Evolutionary conservation across 2,329 filamentous ascomycete genomes (phyloP).

Genomic region (Pyricularia grisea): DNA sequence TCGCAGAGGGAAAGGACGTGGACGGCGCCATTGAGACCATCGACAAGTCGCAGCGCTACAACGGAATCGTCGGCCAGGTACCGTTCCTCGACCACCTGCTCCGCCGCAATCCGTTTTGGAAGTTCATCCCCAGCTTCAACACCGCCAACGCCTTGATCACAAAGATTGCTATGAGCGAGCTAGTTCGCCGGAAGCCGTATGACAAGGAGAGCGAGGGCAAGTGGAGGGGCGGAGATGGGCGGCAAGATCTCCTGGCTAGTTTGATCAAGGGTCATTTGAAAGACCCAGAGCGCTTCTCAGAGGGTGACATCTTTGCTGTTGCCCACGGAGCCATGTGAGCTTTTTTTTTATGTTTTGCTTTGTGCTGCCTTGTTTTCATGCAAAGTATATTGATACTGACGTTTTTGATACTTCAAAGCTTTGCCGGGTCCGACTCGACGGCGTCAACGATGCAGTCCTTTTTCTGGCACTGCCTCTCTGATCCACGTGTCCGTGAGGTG

Average conservation of each 20-base stretch:
- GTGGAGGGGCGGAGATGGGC: slow-evolving; percentile 28
- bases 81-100: slow-evolving; percentile 38
- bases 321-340: slow-evolving; percentile 46
- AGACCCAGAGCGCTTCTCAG: slow-evolving; percentile 33
- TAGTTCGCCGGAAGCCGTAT: slow-evolving; percentile 35
- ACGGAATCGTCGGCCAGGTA: slow-evolving; percentile 41
- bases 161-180: slow-evolving; percentile 40
- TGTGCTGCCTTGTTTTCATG: neutral
- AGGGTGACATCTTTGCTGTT: slow-evolving; percentile 47
- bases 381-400: neutral
- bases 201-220: slow-evolving; percentile 32
- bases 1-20: slow-evolving; percentile 38
- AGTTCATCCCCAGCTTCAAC: slow-evolving; percentile 30
- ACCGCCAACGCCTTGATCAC: slow-evolving; percentile 38
- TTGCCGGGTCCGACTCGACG: slow-evolving; percentile 52
- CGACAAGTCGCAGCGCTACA: slow-evolving; percentile 41
- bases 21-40: slow-evolving; percentile 42
- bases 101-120: slow-evolving; percentile 38
- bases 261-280: slow-evolving; percentile 43
- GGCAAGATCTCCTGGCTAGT: slow-evolving; percentile 40
- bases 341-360: neutral
- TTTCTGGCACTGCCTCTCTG: slow-evolving; percentile 39
- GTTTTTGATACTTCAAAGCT: slow-evolving; percentile 22
- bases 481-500: slow-evolving; percentile 27
- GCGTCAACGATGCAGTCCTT: slow-evolving; percentile 50